Conservation (phyloP, 768 basidiomycete species). For the Pleurotus tuoliensis region DNA sequence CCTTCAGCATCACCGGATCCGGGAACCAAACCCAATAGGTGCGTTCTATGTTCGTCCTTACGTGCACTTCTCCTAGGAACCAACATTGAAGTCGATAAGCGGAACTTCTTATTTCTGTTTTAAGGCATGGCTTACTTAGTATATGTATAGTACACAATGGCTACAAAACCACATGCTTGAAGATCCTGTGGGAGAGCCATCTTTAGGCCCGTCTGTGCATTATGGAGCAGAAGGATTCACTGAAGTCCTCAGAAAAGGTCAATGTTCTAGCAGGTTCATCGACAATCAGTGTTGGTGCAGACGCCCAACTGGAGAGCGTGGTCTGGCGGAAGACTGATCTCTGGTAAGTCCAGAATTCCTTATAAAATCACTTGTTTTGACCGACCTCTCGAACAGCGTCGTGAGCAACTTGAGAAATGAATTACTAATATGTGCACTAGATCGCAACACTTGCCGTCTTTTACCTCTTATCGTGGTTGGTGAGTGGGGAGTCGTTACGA, state of each 20-base stretch:
- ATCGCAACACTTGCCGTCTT: slow-evolving; percentile 36
- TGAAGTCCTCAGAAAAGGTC: background rate
- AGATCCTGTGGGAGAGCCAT: too few relatives aligned
- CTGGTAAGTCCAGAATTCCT: slow-evolving; percentile 32
- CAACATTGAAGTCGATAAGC: too few relatives aligned
- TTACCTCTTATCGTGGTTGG: slow-evolving; percentile 51
- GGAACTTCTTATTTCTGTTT: too few relatives aligned
- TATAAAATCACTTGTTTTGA: background rate
- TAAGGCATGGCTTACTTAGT: too few relatives aligned
- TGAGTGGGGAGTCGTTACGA: slow-evolving; percentile 18
- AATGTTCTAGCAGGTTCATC: background rate
- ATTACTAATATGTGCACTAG: background rate
- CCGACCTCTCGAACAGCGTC: background rate
- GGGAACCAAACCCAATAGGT: too few relatives aligned
- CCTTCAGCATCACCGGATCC: too few relatives aligned
- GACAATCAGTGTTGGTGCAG: background rate
- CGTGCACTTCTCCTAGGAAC: too few relatives aligned
- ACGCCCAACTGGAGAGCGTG: slow-evolving; percentile 25
- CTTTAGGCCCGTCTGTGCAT: too few relatives aligned
- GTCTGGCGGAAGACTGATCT: slow-evolving; percentile 50
- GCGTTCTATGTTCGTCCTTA: too few relatives aligned
- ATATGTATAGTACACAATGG: too few relatives aligned
- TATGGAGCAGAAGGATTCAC: too few relatives aligned
- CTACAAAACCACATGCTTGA: too few relatives aligned
- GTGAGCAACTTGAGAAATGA: background rate